Percentiles rank a stretch among this genome's conserved stretches.
Evolutionary conservation across 495 filamentous ascomycete genomes (phyloP).

Genomic region (Podospora didyma): DNA sequence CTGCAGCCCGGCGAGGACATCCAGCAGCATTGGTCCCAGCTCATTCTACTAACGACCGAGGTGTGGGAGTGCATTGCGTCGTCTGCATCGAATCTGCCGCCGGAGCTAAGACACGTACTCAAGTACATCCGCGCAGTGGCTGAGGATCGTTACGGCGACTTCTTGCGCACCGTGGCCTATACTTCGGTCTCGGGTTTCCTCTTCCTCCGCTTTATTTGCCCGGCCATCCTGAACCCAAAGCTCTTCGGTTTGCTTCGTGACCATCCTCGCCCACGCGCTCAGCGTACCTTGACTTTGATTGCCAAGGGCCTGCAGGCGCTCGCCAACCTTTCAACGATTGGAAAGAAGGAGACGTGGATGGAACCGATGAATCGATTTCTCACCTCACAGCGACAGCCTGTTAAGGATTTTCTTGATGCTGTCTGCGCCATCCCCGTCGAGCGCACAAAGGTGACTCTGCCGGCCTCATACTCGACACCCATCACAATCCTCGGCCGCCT

Average conservation of each 20-base stretch:
- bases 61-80: slow-evolving; percentile 80
- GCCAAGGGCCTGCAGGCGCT: slow-evolving; percentile 94
- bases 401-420: slow-evolving; percentile 83
- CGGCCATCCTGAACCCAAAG: slow-evolving; percentile 93
- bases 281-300: slow-evolving; percentile 88
- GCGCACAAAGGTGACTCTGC: slow-evolving; percentile 57
- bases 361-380: slow-evolving; percentile 92
- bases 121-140: slow-evolving; percentile 91
- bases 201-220: slow-evolving; percentile 94
- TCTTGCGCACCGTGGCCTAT: slow-evolving; percentile 86
- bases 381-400: slow-evolving; percentile 58
- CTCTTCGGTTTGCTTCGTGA: slow-evolving; percentile 87
- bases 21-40: slow-evolving; percentile 74
- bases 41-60: slow-evolving; percentile 71
- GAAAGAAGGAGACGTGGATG: slow-evolving; percentile 97
- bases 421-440: slow-evolving; percentile 80
- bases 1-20: slow-evolving; percentile 69
- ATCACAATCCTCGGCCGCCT: slow-evolving; percentile 84
- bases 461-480: slow-evolving; percentile 88
- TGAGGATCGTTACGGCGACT: slow-evolving; percentile 96
- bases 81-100: slow-evolving; percentile 69
- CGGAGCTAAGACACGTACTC: slow-evolving; percentile 82
- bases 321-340: slow-evolving; percentile 89
- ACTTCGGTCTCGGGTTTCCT: slow-evolving; percentile 96
- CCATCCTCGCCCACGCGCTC: slow-evolving; percentile 79